Conservation (phyloP, 2,329 filamentous ascomycete genomes). For the Paecilomyces variotii region DNA sequence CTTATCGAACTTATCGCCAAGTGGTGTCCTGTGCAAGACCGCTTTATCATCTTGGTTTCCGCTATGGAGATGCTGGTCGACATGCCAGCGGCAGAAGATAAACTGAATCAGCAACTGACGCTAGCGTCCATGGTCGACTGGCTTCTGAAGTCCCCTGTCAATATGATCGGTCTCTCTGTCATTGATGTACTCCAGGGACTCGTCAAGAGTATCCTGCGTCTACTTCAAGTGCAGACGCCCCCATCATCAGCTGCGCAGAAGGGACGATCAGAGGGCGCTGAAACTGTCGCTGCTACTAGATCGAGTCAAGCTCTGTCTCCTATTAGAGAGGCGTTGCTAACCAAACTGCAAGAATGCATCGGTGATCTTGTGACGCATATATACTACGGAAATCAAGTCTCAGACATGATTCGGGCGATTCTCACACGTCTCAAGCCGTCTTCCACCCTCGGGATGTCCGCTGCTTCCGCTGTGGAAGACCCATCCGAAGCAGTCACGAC, state of each 20-base stretch:
- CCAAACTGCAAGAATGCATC: slow-evolving; percentile 70
- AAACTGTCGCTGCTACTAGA: slow-evolving; percentile 18
- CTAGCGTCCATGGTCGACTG: slow-evolving; percentile 73
- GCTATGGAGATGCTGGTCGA: slow-evolving; percentile 68
- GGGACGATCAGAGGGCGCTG: slow-evolving; percentile 10
- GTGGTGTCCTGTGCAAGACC: slow-evolving; percentile 90
- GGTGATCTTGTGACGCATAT: slow-evolving; percentile 89
- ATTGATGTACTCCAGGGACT: slow-evolving; percentile 89
- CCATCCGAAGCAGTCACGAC: slow-evolving; percentile 41
- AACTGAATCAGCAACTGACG: slow-evolving; percentile 64
- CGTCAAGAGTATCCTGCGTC: slow-evolving; percentile 70
- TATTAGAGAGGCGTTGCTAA: slow-evolving; percentile 55
- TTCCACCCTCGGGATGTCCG: slow-evolving; percentile 23
- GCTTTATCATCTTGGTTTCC: slow-evolving; percentile 81
- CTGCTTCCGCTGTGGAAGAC: slow-evolving; percentile 41
- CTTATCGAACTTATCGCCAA: slow-evolving; percentile 71
- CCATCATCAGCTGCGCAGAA: slow-evolving; percentile 12
- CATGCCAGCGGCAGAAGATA: slow-evolving; percentile 60
- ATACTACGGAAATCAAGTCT: slow-evolving; percentile 93
- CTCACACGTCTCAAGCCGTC: slow-evolving; percentile 68
- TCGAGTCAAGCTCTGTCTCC: slow-evolving; percentile 36
- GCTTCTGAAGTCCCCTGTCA: slow-evolving; percentile 77
- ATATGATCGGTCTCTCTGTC: slow-evolving; percentile 88
- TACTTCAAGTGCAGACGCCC: slow-evolving; percentile 56
- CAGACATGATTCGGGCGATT: slow-evolving; percentile 84